Conservation (phyloP, 805 yeast genomes). For the Saccharomycopsis capsularis region DNA sequence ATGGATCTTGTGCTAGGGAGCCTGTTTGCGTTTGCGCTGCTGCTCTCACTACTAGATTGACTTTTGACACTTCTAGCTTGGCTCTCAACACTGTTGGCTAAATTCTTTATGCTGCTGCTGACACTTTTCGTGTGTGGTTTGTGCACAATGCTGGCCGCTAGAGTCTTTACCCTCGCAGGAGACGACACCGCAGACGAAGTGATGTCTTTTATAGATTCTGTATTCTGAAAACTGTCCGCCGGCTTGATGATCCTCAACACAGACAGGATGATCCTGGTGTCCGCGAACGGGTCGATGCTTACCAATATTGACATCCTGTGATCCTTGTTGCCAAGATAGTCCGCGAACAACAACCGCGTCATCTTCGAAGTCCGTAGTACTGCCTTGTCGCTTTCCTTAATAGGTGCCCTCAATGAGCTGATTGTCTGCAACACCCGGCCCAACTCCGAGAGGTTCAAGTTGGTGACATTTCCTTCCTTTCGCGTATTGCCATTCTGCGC, state of each 20-base stretch:
- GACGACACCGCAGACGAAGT: not conserved
- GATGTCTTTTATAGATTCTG: not conserved
- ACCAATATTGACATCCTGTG: slow-evolving; percentile 31
- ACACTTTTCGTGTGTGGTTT: not conserved
- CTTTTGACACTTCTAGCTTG: not conserved
- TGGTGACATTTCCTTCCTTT: slow-evolving; percentile 44
- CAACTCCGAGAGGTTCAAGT: slow-evolving; percentile 41
- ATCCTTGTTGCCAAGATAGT: slow-evolving; percentile 31
- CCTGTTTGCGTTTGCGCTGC: too few relatives aligned
- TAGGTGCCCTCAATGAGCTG: slow-evolving; percentile 21
- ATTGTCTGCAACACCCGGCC: slow-evolving; percentile 43
- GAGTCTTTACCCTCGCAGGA: not conserved
- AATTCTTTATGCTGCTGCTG: not conserved
- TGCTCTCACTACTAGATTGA: not conserved
- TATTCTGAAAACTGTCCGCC: slow-evolving; percentile 6
- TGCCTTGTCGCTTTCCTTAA: slow-evolving; percentile 29
- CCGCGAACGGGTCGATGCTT: slow-evolving; percentile 35
- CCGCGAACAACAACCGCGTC: slow-evolving; percentile 43
- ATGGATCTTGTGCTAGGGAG: too few relatives aligned
- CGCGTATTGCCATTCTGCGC: slow-evolving; percentile 40
- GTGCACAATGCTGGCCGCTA: not conserved
- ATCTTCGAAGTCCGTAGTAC: slow-evolving; percentile 42
- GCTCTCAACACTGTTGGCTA: not conserved
- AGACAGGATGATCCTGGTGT: slow-evolving; percentile 29
- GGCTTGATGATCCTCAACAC: slow-evolving; percentile 28